Evolutionary conservation across 2,329 filamentous ascomycete genomes (phyloP).

Genomic region (Camptophora hylomeconis): DNA sequence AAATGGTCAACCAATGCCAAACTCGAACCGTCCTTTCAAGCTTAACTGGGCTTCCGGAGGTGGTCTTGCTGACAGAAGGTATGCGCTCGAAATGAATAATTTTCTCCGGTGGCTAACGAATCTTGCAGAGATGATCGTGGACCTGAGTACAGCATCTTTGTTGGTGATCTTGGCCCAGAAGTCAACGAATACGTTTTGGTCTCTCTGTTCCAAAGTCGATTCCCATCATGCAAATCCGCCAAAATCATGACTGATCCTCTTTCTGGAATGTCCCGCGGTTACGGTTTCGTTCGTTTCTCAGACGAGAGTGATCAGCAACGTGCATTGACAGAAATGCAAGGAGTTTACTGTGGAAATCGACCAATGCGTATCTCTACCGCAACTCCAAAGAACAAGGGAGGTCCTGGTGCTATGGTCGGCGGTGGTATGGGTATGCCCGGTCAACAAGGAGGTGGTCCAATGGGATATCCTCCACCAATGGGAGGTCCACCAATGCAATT

Average conservation of each 20-base stretch:
- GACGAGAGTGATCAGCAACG: conserved; percentile 94
- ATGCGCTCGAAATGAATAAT: conserved; percentile 24
- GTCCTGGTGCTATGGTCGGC: conserved; percentile 40
- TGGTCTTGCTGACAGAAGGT: conserved; percentile 86
- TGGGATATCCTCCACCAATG: conserved; percentile 53
- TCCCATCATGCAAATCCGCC: conserved; percentile 94
- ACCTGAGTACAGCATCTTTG: conserved; percentile 94
- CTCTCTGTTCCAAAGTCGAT: conserved; percentile 90
- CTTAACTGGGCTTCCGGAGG: conserved; percentile 98
- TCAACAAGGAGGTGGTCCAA: conserved; percentile 29
- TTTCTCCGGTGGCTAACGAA: conserved; percentile 5
- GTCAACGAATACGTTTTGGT: conserved; percentile 98
- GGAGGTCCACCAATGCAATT: conserved; percentile 55
- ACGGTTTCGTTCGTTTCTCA: conserved; percentile 94
- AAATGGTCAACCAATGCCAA: conserved; percentile 80
- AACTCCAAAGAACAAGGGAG: conserved; percentile 76
- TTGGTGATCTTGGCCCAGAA: conserved; percentile 92
- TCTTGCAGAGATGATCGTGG: conserved; percentile 73
- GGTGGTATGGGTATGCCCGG: conserved; percentile 38
- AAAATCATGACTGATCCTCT: conserved; percentile 99
- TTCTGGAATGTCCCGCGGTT: conserved; percentile 92
- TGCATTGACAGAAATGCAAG: conserved; percentile 94
- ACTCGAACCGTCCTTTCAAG: conserved; percentile 92
- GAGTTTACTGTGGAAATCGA: conserved; percentile 95
- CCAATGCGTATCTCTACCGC: conserved; percentile 98